Evolutionary conservation across 2,329 filamentous ascomycete species (phyloP).

Genomic region (Fusarium udum): DNA sequence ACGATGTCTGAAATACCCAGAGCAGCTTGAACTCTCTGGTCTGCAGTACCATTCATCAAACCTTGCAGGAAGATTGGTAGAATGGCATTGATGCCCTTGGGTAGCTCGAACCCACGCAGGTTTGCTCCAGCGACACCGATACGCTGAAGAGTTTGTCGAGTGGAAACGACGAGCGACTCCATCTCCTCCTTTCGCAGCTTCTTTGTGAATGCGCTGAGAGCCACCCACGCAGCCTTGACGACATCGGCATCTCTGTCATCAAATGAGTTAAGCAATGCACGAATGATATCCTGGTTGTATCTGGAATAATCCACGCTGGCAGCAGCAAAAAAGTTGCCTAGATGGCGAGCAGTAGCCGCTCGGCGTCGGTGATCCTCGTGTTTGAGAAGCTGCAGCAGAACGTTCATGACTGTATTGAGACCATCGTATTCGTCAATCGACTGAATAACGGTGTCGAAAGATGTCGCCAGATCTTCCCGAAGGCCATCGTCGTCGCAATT

Average conservation of each 20-base stretch:
- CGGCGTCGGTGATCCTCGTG: constrained; percentile 91
- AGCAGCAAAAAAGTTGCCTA: constrained; percentile 85
- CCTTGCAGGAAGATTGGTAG: constrained; percentile 97
- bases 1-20: constrained; percentile 95
- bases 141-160: constrained; percentile 84
- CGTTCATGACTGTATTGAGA: constrained; percentile 94
- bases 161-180: constrained; percentile 89
- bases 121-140: constrained; percentile 88
- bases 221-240: constrained; percentile 89
- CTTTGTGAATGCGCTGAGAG: constrained; percentile 87
- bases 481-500: constrained; percentile 78
- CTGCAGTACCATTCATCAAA: constrained; percentile 93
- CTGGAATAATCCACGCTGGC: constrained; percentile 89
- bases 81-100: constrained; percentile 96
- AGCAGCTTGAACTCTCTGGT: constrained; percentile 91
- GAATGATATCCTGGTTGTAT: constrained; percentile 95
- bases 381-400: constrained; percentile 86
- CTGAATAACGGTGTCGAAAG: constrained; percentile 89
- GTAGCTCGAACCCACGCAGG: constrained; percentile 87
- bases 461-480: constrained; percentile 75
- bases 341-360: constrained; percentile 78
- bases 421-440: constrained; percentile 97
- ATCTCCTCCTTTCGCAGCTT: constrained; percentile 96
- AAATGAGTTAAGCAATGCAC: constrained; percentile 89
- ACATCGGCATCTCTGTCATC: constrained; percentile 86